Base-by-base conservation (phyloP, 1,139 yeast species). In the Candida tetrigidarum region DNA sequence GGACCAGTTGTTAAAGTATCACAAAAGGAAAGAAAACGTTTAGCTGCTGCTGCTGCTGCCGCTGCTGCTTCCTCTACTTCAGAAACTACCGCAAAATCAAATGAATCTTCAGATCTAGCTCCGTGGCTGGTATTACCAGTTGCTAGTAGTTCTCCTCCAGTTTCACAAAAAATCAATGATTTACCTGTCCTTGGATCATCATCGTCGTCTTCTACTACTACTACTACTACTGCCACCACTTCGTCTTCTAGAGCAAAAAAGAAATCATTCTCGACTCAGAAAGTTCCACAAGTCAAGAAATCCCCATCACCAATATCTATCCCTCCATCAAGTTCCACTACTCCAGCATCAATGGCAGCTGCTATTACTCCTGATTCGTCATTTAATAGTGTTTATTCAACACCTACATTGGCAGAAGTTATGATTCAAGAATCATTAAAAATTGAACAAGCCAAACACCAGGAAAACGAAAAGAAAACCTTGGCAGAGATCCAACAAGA, bases 401-500 rank as follows among this genome's bases (percentile, higher is more conserved):
- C 39, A n/a, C 32, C 42, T 9, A 20, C 44, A 7, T 59, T 72
- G 25, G 62, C 74, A 2, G 75, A 69, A 32, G 63, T 66, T 8
- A 70, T 67, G 74, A 62, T 63, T 47, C 67, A 55, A 44, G 88
- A 83, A 54, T 76, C 83, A 41, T 67, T 75, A 20, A 67, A 67
- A 53, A 59, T 70, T 5, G 76, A 74, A 46, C 66, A 65, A 42
- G 58, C 61, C 1, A 62, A 64, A 34, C 52, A 59, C n/a, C 66
- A 60, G 46, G 69, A 60, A 27, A 39, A 38, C 1, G 67, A 66
- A 41, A 52, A 63, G 29, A 75, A 67, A 49, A 76, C 86, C 2
- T 65, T 88, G 32, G 80, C 76, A 34, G 96, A 88, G 50, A 78
- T 87, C 42, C 90, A 84, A 61, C 83, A 83, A 53, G 96, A 88